Percentiles rank a stretch among this genome's conserved stretches.
Conservation (phyloP, 2,329 filamentous ascomycete genomes). For the Sporothrix phasma region DNA sequence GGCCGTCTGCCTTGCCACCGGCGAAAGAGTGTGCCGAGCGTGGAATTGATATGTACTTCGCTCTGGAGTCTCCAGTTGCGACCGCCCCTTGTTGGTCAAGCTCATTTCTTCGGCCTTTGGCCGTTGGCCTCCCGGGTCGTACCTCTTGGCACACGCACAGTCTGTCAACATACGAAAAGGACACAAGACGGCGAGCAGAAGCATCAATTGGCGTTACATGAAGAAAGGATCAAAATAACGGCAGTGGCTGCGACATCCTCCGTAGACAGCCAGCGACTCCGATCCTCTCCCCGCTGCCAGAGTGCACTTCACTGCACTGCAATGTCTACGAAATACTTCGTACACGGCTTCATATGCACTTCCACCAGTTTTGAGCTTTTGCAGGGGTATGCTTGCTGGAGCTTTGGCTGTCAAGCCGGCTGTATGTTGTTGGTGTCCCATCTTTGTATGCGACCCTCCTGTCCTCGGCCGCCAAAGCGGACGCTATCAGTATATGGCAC, state of each 20-base stretch:
- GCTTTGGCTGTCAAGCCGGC: not conserved
- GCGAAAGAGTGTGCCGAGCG: not conserved
- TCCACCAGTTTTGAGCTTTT: no score
- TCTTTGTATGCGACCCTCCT: not conserved
- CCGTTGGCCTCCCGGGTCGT: not conserved
- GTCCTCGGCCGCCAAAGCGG: not conserved
- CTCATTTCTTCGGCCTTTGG: not conserved
- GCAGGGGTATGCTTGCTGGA: not conserved
- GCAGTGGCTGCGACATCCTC: not conserved
- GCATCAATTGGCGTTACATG: no score
- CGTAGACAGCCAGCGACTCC: not conserved
- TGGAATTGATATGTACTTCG: not conserved
- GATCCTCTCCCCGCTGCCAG: not conserved
- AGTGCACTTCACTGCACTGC: not conserved
- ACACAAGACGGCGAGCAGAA: not conserved
- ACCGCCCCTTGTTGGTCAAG: not conserved
- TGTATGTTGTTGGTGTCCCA: not conserved
- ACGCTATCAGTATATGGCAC: slow-evolving; percentile 10
- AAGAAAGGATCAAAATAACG: not conserved
- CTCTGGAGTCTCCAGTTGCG: not conserved
- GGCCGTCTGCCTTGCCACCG: not conserved
- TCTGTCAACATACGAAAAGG: not conserved
- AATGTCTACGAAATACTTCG: no score
- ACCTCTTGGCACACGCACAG: not conserved
- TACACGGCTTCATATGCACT: not conserved